Evolutionary conservation across 2,329 filamentous ascomycete genomes (phyloP).

Genomic region (Parastagonospora nodorum): DNA sequence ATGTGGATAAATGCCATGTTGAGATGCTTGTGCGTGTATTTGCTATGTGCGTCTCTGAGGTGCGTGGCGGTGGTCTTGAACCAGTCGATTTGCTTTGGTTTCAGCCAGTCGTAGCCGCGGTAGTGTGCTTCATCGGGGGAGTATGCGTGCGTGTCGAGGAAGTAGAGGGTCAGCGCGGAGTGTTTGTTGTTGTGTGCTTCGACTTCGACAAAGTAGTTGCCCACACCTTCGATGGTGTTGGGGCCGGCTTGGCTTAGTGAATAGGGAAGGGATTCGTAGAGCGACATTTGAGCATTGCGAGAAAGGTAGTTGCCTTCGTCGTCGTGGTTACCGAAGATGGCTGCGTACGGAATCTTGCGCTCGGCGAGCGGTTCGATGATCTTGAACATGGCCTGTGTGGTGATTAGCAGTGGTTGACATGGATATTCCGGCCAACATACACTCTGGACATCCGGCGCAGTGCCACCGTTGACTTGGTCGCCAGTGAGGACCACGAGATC

Average conservation of each 20-base stretch:
- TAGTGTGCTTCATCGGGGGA: slow-evolving; percentile 86
- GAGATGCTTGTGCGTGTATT: slow-evolving; percentile 92
- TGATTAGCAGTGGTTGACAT: slow-evolving; percentile 9
- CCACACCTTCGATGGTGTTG: slow-evolving; percentile 82
- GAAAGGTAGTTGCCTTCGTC: slow-evolving; percentile 79
- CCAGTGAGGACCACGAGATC: slow-evolving; percentile 91
- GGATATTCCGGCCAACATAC: slow-evolving; percentile 51
- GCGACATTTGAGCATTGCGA: slow-evolving; percentile 78
- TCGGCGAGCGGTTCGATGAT: slow-evolving; percentile 82
- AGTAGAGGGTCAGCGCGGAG: slow-evolving; percentile 90
- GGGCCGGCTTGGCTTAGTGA: slow-evolving; percentile 87
- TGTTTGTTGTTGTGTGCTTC: slow-evolving; percentile 82
- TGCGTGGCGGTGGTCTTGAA: slow-evolving; percentile 78
- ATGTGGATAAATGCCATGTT: slow-evolving; percentile 98
- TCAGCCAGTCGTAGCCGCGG: slow-evolving; percentile 97
- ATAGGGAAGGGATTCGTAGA: slow-evolving; percentile 86
- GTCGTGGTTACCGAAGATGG: slow-evolving; percentile 97
- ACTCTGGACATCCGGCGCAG: slow-evolving; percentile 86
- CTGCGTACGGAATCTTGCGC: slow-evolving; percentile 87
- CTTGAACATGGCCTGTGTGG: slow-evolving; percentile 81
- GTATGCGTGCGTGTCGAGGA: slow-evolving; percentile 92
- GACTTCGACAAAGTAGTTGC: slow-evolving; percentile 93
- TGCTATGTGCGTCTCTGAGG: slow-evolving; percentile 71
- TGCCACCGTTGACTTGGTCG: slow-evolving; percentile 94
- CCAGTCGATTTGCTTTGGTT: slow-evolving; percentile 92